These are phyloP conservation scores for Tetracladium marchalianum DNA, from an alignment of 495 filamentous ascomycete species.

Conservation along the genomic window DNA sequence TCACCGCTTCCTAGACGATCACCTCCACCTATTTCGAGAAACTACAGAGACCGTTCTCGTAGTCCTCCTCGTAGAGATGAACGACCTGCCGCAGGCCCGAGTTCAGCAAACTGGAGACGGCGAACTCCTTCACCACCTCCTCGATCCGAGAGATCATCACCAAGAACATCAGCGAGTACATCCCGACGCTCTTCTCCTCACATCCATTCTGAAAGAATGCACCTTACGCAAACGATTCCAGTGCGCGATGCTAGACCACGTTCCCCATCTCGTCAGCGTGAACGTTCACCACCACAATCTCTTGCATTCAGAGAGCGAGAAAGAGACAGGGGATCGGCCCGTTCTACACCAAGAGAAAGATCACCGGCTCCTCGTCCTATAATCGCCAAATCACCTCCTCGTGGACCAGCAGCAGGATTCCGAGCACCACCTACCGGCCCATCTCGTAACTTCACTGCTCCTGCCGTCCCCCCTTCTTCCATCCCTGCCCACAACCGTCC, in stretches of 20 bases:
- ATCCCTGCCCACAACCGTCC: slow-evolving; percentile 11
- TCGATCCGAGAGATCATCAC: slow-evolving; percentile 16
- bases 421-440: slow-evolving; percentile 18
- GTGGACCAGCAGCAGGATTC: slow-evolving; percentile 14
- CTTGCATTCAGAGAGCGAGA: slow-evolving; percentile 8
- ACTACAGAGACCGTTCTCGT: slow-evolving; percentile 12
- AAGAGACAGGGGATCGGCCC: slow-evolving; percentile 8
- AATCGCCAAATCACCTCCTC: slow-evolving; percentile 18
- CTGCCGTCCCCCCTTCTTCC: neutral
- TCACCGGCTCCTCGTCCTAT: slow-evolving; percentile 11
- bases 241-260: slow-evolving; percentile 10
- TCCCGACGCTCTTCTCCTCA: slow-evolving; percentile 22
- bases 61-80: slow-evolving; percentile 18
- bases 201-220: slow-evolving; percentile 9
- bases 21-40: slow-evolving; percentile 16
- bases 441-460: slow-evolving; percentile 17
- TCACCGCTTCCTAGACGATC: slow-evolving; percentile 15
- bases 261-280: slow-evolving; percentile 13
- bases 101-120: slow-evolving; percentile 13
- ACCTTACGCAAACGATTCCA: slow-evolving; percentile 8
- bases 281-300: slow-evolving; percentile 10
- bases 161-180: slow-evolving; percentile 16
- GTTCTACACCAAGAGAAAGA: slow-evolving; percentile 16
- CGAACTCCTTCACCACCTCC: slow-evolving; percentile 14
- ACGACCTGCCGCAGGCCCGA: slow-evolving; percentile 9